Evolutionary conservation across 306 rosid species (phyloP).

Genomic region (Fagus sylvatica): DNA sequence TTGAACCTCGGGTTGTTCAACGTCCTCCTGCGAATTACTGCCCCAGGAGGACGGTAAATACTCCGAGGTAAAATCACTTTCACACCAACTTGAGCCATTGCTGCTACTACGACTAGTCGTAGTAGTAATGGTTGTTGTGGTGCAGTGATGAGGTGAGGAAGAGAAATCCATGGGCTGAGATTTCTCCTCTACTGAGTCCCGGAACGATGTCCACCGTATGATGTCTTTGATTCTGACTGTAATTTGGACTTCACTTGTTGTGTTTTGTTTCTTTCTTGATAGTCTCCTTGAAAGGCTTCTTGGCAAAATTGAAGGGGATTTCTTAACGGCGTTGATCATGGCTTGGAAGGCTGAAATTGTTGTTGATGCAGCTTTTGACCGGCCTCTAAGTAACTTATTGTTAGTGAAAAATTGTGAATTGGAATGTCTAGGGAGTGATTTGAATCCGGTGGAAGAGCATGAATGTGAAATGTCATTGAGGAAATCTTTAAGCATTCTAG

Average conservation of each 20-base stretch:
- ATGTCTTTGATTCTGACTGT: slow-evolving; percentile 67
- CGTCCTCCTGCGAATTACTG: slow-evolving; percentile 16
- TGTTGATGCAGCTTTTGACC: slow-evolving; percentile 22
- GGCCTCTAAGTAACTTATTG: slow-evolving; percentile 4
- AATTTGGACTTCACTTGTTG: slow-evolving; percentile 24
- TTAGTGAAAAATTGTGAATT: slow-evolving; percentile 14
- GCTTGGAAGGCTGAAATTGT: slow-evolving; percentile 54
- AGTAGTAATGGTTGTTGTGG: slow-evolving; percentile 32
- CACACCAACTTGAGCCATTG: slow-evolving; percentile 74
- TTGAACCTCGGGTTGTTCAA: slow-evolving; percentile 31
- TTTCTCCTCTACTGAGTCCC: slow-evolving; percentile 44
- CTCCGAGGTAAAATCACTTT: slow-evolving; percentile 59
- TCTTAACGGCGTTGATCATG: slow-evolving; percentile 48
- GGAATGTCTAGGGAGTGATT: slow-evolving; percentile 48
- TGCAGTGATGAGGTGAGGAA: slow-evolving; percentile 28
- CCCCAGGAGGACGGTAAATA: slow-evolving; percentile 44
- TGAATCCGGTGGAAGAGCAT: slow-evolving; percentile 54
- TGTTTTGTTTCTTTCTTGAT: slow-evolving; percentile 22
- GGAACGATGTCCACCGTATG: slow-evolving; percentile 78
- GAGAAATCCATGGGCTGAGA: slow-evolving; percentile 38
- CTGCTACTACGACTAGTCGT: slow-evolving; percentile 29
- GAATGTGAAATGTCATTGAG: slow-evolving; percentile 50
- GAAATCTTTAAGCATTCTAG: slow-evolving; percentile 71
- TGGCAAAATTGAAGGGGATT: slow-evolving; percentile 46
- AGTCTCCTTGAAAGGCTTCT: slow-evolving; percentile 50